A percentile compares a stretch with the other conserved stretches of the same genome.
These are phyloP conservation scores for Licmophora abbreviata DNA, from an alignment of 108 stramenopile species.

Conservation along the genomic window DNA sequence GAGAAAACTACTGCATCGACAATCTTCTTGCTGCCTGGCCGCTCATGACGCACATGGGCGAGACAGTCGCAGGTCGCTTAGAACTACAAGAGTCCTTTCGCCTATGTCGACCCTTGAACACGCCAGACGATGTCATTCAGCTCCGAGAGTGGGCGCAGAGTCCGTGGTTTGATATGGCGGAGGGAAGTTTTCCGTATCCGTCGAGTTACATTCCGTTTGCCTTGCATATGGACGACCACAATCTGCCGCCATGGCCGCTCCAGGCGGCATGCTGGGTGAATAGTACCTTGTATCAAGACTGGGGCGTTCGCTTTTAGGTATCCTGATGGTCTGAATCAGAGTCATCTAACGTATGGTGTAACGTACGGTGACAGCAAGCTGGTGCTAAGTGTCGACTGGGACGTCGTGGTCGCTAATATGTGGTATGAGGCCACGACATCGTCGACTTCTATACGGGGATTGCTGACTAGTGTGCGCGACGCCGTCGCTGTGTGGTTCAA, in stretches of 20 bases:
- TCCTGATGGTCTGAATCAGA: slow-evolving; percentile 26
- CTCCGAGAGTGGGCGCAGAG: slow-evolving; percentile 33
- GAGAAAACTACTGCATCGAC: slow-evolving; percentile 28
- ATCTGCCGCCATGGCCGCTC: slow-evolving; percentile 62
- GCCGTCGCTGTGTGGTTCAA: slow-evolving; percentile 59
- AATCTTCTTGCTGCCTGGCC: slow-evolving; percentile 44
- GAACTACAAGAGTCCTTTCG: slow-evolving; percentile 21
- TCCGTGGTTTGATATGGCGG: slow-evolving; percentile 66
- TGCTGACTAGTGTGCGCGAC: slow-evolving; percentile 34
- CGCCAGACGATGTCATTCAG: slow-evolving; percentile 2
- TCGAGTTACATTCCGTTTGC: slow-evolving; percentile 65
- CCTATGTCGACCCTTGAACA: slow-evolving; percentile 33
- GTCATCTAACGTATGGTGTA: no score
- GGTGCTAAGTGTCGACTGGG: slow-evolving; percentile 45
- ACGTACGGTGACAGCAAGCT: slow-evolving; percentile 15
- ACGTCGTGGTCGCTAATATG: slow-evolving; percentile 12
- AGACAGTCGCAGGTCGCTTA: slow-evolving; percentile 3
- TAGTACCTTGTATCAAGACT: slow-evolving; percentile 21
- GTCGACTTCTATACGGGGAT: slow-evolving; percentile 5
- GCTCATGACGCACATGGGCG: slow-evolving; percentile 25
- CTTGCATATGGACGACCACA: slow-evolving; percentile 32
- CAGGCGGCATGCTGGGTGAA: slow-evolving; percentile 49
- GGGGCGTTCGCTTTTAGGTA: no score
- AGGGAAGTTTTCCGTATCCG: slow-evolving; percentile 63
- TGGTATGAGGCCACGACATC: neutral